Evolutionary conservation across 2,329 filamentous ascomycete genomes (phyloP), one percentile per base, ranked within the genome.

Genomic region (Microcyclospora tardicrescens): DNA sequence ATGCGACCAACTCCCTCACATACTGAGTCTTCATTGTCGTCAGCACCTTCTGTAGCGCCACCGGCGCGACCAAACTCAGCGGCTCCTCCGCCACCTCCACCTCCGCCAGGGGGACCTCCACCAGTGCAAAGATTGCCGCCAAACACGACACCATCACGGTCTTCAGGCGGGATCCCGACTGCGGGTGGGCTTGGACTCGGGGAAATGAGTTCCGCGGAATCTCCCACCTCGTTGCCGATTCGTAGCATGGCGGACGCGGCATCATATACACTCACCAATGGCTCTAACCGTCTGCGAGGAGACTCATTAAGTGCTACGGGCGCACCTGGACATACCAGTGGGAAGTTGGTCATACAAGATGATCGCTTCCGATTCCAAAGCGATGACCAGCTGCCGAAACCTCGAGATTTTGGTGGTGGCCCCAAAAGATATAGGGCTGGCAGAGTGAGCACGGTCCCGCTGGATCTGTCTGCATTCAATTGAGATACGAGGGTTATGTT

Each of bases 361-460:
- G 61, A 70, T 38, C 72, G 89, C 49, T 98, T 86, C 78, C 81
- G 79, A 47, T 98, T 95, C 56, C 81, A 89, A 51, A 75, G 80
- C 34, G 89, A 95, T 52, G 73, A 71, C 28, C 71, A 83, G 50
- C 70, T 96, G 34, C 89, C 91, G 0, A 89, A 86, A 51, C 89
- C 89, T 15, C 72, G 89, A 53, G 77, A 82, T 2, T 95, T 93
- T 55, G 63, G 69, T 1, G 81, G 81, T n/a, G 77, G 75, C 3
- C 64, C 72, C 14, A 86, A 81, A 58, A 77, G 76, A 57, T 98
- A 96, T 61, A 72, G 89, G 45, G 91, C 91, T 28, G 91, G 91
- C 8, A 75, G 89, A 56, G 89, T 86, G 27, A 95, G 86, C 64
- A 95, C 84, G 66, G 87, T 96, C 49, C 91, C 91, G 24, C 66